Evolutionary conservation across 306 rosid genomes (phyloP).

Genomic region (Castanea sativa): DNA sequence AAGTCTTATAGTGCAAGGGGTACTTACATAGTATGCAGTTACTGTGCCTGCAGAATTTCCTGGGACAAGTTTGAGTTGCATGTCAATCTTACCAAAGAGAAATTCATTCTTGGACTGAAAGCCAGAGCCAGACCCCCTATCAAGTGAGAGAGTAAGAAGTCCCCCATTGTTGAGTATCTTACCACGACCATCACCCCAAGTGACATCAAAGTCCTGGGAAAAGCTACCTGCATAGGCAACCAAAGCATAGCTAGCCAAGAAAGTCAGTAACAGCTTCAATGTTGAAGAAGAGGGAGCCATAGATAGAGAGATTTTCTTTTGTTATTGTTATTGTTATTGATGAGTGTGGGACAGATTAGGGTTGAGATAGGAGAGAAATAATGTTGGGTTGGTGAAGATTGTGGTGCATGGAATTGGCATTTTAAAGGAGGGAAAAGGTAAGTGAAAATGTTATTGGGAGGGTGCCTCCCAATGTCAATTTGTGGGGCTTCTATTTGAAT

Average conservation of each 20-base stretch:
- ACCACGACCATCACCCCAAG: constrained; percentile 71
- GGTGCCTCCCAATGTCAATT: neutral
- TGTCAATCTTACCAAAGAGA: constrained; percentile 60
- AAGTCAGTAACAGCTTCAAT: constrained; percentile 6
- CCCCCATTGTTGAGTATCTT: constrained; percentile 58
- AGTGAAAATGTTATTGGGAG: too few relatives aligned
- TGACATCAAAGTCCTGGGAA: constrained; percentile 47
- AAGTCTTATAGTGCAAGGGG: too few relatives aligned
- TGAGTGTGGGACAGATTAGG: too few relatives aligned
- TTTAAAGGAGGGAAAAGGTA: neutral
- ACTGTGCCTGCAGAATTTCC: constrained; percentile 86
- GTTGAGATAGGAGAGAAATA: too few relatives aligned
- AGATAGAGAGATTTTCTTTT: neutral
- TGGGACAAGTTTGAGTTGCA: constrained; percentile 76
- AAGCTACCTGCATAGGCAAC: constrained; percentile 38
- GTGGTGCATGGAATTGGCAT: neutral
- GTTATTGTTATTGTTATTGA: too few relatives aligned
- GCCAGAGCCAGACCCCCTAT: constrained; percentile 68
- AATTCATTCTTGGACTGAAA: constrained; percentile 61
- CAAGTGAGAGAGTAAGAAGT: constrained; percentile 54
- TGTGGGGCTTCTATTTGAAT: neutral
- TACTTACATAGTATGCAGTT: constrained; percentile 66
- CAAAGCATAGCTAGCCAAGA: constrained; percentile 24
- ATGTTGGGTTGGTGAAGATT: neutral
- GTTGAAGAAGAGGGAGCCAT: neutral